Evolutionary conservation across 108 stramenopile genomes (phyloP).

Genomic region (Phaeodactylum tricornutum): DNA sequence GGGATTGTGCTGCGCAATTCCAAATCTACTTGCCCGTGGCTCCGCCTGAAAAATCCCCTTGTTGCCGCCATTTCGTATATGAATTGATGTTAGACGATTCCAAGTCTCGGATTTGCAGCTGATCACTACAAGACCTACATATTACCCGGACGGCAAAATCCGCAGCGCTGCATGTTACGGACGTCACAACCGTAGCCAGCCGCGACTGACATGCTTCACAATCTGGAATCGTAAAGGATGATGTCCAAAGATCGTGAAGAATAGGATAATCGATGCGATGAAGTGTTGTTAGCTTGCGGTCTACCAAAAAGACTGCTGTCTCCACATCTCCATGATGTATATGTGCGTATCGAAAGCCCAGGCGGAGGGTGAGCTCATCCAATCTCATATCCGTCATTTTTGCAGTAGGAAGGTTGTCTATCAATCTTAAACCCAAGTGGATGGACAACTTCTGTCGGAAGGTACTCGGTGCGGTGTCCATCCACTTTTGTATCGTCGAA

Average conservation of each 20-base stretch:
- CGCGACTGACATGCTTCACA: slow-evolving; percentile 33
- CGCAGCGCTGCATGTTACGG: no score
- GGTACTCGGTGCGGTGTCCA: background rate
- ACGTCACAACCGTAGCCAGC: slow-evolving; percentile 16
- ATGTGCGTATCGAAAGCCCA: slow-evolving; percentile 67
- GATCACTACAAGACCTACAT: no score
- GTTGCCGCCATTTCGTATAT: no score
- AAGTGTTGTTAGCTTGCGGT: slow-evolving; percentile 6
- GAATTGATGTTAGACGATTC: no score
- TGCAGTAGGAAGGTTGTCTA: background rate
- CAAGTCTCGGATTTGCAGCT: no score
- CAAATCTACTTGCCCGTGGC: no score
- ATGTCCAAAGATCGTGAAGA: slow-evolving; percentile 42
- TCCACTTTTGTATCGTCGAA: slow-evolving; percentile 31
- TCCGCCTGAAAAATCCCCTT: no score
- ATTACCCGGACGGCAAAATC: no score
- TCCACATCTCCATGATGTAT: slow-evolving; percentile 47
- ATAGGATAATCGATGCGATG: slow-evolving; percentile 22
- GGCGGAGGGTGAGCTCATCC: slow-evolving; percentile 42
- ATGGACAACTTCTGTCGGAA: background rate
- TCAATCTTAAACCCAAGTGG: slow-evolving; percentile 3
- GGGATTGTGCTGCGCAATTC: no score
- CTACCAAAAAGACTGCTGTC: slow-evolving; percentile 20
- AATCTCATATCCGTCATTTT: slow-evolving; percentile 41
- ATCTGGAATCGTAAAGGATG: slow-evolving; percentile 6